phyloP scores from a whole-genome alignment of 495 filamentous ascomycete species.

The Entonaema liquescens region DNA sequence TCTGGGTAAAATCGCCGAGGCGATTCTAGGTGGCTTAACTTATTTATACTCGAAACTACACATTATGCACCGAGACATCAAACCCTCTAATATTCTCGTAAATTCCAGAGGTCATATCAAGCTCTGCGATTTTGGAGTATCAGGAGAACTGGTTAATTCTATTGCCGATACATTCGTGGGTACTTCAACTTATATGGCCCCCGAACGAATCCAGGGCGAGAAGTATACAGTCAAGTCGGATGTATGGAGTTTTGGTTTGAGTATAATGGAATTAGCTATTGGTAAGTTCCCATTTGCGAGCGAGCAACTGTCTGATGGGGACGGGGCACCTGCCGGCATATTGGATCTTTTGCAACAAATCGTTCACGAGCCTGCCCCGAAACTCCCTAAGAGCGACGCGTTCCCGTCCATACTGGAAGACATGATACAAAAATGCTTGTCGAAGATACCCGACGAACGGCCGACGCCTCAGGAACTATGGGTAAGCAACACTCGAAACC shows the following conservation, averaged over 20 bases:
- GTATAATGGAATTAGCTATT: slow-evolving; percentile 95
- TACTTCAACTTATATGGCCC: slow-evolving; percentile 98
- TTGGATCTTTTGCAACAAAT: slow-evolving; percentile 96
- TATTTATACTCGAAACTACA: slow-evolving; percentile 94
- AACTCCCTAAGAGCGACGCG: slow-evolving; percentile 93
- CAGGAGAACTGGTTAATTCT: slow-evolving; percentile 94
- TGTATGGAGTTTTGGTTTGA: slow-evolving; percentile 97
- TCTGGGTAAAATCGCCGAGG: slow-evolving; percentile 97
- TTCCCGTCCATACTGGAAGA: slow-evolving; percentile 95
- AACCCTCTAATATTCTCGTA: slow-evolving; percentile 95
- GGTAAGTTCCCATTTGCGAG: slow-evolving; percentile 92
- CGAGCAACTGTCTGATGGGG: slow-evolving; percentile 69
- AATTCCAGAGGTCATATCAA: slow-evolving; percentile 96
- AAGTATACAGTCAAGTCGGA: slow-evolving; percentile 98
- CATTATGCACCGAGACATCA: slow-evolving; percentile 99
- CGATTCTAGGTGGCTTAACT: slow-evolving; percentile 90
- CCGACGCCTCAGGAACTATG: slow-evolving; percentile 91
- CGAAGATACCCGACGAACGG: slow-evolving; percentile 84
- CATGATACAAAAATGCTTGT: slow-evolving; percentile 94
- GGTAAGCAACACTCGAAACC: slow-evolving; percentile 52
- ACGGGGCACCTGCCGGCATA: slow-evolving; percentile 89
- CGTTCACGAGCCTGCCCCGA: slow-evolving; percentile 93
- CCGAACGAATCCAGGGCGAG: slow-evolving; percentile 94
- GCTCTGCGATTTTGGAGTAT: slow-evolving; percentile 97
- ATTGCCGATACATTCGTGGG: slow-evolving; percentile 98